These are phyloP conservation scores for Trichocomaceae sp. DNA, from an alignment of 2,329 filamentous ascomycete species.

Conservation along the genomic window DNA sequence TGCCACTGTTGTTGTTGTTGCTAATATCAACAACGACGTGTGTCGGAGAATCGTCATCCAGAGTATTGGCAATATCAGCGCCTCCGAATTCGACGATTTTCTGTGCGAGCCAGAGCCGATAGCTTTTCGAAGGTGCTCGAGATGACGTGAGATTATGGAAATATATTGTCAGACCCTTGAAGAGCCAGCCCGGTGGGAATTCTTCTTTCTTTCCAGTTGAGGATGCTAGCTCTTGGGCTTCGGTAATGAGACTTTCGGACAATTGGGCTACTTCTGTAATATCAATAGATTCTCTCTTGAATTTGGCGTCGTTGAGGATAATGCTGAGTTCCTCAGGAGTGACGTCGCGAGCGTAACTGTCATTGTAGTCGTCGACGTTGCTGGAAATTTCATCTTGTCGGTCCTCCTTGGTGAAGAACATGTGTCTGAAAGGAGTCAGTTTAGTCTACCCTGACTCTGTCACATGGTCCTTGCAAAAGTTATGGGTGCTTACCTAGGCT, in stretches of 20 bases:
- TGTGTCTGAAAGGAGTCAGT: slow-evolving; percentile 51
- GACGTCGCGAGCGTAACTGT: slow-evolving; percentile 73
- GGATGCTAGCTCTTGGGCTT: slow-evolving; percentile 39
- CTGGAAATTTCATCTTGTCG: slow-evolving; percentile 49
- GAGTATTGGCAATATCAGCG: slow-evolving; percentile 49
- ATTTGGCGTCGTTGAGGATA: slow-evolving; percentile 39
- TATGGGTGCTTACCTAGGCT: slow-evolving; percentile 40
- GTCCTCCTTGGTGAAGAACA: slow-evolving; percentile 62
- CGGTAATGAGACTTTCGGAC: slow-evolving; percentile 45
- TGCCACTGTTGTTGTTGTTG: neutral
- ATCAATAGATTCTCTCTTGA: slow-evolving; percentile 16
- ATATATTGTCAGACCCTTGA: slow-evolving; percentile 42
- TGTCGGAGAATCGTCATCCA: slow-evolving; percentile 51
- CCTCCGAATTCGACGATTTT: slow-evolving; percentile 64
- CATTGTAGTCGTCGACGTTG: slow-evolving; percentile 69
- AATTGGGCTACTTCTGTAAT: slow-evolving; percentile 45
- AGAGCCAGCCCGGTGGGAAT: slow-evolving; percentile 39
- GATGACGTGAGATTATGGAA: slow-evolving; percentile 27
- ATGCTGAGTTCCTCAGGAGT: slow-evolving; percentile 55
- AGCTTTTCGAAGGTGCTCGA: neutral
- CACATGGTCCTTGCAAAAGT: neutral
- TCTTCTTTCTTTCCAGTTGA: neutral
- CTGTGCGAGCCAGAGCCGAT: slow-evolving; percentile 35
- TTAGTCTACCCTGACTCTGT: slow-evolving; percentile 7
- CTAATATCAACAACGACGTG: slow-evolving; percentile 57